These are phyloP conservation scores for Hymenoscyphus occultus DNA, from an alignment of 2,329 filamentous ascomycete species.

Conservation along the genomic window DNA sequence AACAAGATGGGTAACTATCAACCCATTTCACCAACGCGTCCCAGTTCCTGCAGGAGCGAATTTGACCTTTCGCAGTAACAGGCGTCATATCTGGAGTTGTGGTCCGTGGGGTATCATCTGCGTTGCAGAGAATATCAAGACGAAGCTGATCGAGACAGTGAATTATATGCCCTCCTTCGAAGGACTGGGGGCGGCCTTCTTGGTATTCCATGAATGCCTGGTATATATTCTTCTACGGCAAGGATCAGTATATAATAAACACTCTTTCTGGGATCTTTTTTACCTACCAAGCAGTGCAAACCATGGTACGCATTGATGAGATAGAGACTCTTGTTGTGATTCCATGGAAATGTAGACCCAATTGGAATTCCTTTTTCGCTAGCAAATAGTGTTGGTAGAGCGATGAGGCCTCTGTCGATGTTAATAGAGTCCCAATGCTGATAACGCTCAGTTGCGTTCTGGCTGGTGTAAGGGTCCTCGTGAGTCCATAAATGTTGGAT, in stretches of 20 bases:
- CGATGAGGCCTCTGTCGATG: slow-evolving; percentile 9
- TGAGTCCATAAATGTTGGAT: not conserved
- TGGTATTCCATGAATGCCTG: slow-evolving; percentile 12
- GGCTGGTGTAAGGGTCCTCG: not conserved
- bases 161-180: slow-evolving; percentile 1
- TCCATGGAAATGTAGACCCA: slow-evolving; percentile 5
- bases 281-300: slow-evolving; percentile 11
- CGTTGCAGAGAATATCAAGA: slow-evolving; percentile 8
- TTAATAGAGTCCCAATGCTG: slow-evolving; percentile 9
- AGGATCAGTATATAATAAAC: no score
- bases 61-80: slow-evolving; percentile 3
- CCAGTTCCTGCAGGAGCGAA: slow-evolving; percentile 10
- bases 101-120: slow-evolving; percentile 12
- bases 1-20: not conserved
- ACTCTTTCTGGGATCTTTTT: not conserved
- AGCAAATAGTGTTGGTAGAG: slow-evolving; percentile 6
- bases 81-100: slow-evolving; percentile 2
- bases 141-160: slow-evolving; percentile 11
- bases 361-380: not conserved
- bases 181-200: not conserved
- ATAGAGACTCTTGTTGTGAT: slow-evolving; percentile 9
- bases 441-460: slow-evolving; percentile 6
- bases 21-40: slow-evolving; percentile 7
- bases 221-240: slow-evolving; percentile 7
- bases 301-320: slow-evolving; percentile 11